Evolutionary conservation across 2,329 filamentous ascomycete genomes (phyloP).

Genomic region (Mycosphaerella sp.): DNA sequence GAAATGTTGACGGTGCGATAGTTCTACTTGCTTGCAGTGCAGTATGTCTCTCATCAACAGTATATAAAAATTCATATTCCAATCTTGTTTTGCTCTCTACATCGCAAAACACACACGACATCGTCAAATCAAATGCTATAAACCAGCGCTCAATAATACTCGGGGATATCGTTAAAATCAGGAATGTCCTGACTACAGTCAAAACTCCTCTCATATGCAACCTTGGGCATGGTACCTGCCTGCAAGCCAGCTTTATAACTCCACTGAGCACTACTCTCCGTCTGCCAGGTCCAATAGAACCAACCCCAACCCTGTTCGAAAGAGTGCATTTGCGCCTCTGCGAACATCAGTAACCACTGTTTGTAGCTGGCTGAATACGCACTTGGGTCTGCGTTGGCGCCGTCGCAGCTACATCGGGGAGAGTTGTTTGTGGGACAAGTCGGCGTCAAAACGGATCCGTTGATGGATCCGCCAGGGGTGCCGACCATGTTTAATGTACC

Average conservation of each 20-base stretch:
- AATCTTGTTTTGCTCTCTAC: too few relatives aligned
- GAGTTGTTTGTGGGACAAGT: constrained; percentile 64
- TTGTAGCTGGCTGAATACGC: constrained; percentile 71
- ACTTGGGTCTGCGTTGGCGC: constrained; percentile 67
- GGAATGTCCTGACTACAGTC: constrained; percentile 39
- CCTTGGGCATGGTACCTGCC: constrained; percentile 68
- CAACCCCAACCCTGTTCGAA: constrained; percentile 94
- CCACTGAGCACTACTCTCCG: constrained; percentile 81
- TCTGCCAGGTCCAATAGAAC: constrained; percentile 99
- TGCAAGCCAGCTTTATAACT: constrained; percentile 76
- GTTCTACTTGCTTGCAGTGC: too few relatives aligned
- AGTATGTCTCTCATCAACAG: too few relatives aligned
- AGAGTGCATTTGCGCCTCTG: constrained; percentile 89
- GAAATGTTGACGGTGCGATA: too few relatives aligned
- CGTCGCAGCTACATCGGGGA: constrained; percentile 62
- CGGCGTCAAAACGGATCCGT: constrained; percentile 59
- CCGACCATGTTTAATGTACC: constrained; percentile 64
- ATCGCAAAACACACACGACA: too few relatives aligned
- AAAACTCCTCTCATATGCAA: constrained; percentile 41
- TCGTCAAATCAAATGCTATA: too few relatives aligned
- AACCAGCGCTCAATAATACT: constrained; percentile 37
- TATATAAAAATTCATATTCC: too few relatives aligned
- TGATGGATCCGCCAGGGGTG: constrained; percentile 48
- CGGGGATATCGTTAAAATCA: constrained; percentile 40
- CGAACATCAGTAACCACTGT: constrained; percentile 79